These are phyloP conservation scores for Candida taoyuanica DNA, from an alignment of 805 yeast genomes.

Conservation along the genomic window DNA sequence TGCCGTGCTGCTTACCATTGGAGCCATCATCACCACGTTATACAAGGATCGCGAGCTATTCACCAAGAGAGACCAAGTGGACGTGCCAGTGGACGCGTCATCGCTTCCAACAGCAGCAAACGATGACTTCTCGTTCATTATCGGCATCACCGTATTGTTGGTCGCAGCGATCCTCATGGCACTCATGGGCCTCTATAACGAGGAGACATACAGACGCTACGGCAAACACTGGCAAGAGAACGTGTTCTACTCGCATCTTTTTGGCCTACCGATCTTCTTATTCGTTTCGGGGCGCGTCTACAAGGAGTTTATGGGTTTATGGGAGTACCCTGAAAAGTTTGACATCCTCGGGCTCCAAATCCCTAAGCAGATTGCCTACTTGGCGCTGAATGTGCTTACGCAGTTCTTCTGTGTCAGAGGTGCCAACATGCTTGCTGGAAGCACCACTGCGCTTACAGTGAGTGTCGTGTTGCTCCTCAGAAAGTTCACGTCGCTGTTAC, in stretches of 20 bases:
- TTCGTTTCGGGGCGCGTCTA: conserved; percentile 31
- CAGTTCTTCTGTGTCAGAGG: conserved; percentile 64
- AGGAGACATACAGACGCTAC: conserved; percentile 42
- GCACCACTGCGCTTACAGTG: conserved; percentile 57
- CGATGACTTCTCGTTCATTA: conserved; percentile 20
- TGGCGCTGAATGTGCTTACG: conserved; percentile 43
- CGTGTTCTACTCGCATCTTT: conserved; percentile 54
- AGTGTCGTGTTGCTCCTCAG: conserved; percentile 57
- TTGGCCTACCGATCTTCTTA: conserved; percentile 50
- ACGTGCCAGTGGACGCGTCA: neutral
- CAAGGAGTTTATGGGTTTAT: conserved; percentile 28
- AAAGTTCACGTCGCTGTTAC: conserved; percentile 52
- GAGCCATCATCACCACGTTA: conserved; percentile 33
- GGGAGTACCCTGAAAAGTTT: conserved; percentile 20
- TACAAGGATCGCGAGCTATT: conserved; percentile 28
- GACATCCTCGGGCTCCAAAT: conserved; percentile 18
- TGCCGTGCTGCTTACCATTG: conserved; percentile 48
- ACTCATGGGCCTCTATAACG: conserved; percentile 54
- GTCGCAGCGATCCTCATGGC: conserved; percentile 49
- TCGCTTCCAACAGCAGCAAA: too few species aligned
- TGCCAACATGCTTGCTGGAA: conserved; percentile 57
- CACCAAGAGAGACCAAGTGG: conserved; percentile 17
- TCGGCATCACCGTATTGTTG: conserved; percentile 35
- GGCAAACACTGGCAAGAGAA: conserved; percentile 64
- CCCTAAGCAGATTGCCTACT: conserved; percentile 27